Conservation (phyloP, 257 asterid species). For the Solanum verrucosum region DNA sequence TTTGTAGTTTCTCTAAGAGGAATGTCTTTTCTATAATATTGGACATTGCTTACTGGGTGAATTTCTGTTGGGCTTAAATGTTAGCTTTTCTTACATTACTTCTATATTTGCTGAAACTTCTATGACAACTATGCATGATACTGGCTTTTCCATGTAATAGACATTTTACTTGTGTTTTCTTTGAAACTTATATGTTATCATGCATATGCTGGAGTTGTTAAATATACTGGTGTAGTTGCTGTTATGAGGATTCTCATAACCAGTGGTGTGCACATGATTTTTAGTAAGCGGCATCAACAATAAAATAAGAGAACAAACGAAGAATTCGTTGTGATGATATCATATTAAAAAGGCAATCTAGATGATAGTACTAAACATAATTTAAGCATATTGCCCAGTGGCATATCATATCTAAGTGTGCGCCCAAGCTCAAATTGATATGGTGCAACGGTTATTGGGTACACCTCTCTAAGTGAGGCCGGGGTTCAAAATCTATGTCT, state of each 20-base stretch:
- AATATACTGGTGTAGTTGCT: neutral
- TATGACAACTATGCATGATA: neutral
- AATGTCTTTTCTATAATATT: neutral
- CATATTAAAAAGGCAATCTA: neutral
- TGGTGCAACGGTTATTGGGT: neutral
- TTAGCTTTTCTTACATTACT: neutral
- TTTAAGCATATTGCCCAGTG: neutral
- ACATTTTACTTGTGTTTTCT: neutral
- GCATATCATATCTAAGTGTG: neutral
- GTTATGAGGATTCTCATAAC: neutral
- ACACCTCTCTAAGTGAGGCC: neutral
- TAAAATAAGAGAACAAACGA: neutral
- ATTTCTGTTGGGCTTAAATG: neutral
- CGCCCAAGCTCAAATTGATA: neutral
- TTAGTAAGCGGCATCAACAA: neutral
- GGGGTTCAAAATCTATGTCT: neutral
- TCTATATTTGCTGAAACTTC: neutral
- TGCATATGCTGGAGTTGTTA: neutral
- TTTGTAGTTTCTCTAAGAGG: neutral
- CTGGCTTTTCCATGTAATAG: neutral
- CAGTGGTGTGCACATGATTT: neutral
- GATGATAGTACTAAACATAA: neutral
- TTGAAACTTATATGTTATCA: neutral
- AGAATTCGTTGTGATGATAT: neutral
- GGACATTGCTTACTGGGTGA: neutral